Evolutionary conservation across 202 grass and related monocot species (phyloP), one percentile per base, ranked within the genome.

Genomic region (Panicum hallii): DNA sequence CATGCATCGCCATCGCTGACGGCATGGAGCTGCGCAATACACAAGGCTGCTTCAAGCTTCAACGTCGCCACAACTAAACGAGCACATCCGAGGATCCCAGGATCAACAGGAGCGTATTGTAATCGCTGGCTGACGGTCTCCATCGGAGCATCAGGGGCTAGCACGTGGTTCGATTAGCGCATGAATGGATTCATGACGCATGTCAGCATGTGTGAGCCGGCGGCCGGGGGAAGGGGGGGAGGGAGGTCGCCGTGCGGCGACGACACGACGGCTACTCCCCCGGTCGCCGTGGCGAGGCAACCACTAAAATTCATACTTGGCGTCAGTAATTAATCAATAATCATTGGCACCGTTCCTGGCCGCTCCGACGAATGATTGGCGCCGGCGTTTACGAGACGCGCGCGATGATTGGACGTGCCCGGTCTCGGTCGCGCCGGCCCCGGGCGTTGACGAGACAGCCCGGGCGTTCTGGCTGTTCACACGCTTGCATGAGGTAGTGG

Each of bases 231-330:
- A 9, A 3, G 43, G 26, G 26, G 26, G 42, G 1, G 2, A 9
- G 1, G 7, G 3, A 48, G 12, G 47, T 15, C 47, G 47, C 47
- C 4, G 20, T 38, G 13, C 43, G 6, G 3, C 42, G 45, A 72
- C 69, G 70, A 73, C 70, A 53, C 70, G 70, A 73, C 53, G 28
- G 15, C 28, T 34, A 28, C 70, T 72, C 19, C 47, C 70, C 70
- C 70, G 14, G 47, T 28, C 11, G 67, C 67, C 70, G 70, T 55
- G 26, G 3, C 4, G 7, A 32, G 34, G 26, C 47, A 34, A 4
- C 26, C 70, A 34, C 19, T 16, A 49, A 72, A 72, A 49, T 73
- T 34, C 14, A 53, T 28, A 52, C 26, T 48, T 52, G 26, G 45
- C 45, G 15, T 46, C 57, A 17, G 22, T 30, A 63, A 63, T 61